Conservation (phyloP, 257 asterid species). For the Jacaranda copaia region DNA sequence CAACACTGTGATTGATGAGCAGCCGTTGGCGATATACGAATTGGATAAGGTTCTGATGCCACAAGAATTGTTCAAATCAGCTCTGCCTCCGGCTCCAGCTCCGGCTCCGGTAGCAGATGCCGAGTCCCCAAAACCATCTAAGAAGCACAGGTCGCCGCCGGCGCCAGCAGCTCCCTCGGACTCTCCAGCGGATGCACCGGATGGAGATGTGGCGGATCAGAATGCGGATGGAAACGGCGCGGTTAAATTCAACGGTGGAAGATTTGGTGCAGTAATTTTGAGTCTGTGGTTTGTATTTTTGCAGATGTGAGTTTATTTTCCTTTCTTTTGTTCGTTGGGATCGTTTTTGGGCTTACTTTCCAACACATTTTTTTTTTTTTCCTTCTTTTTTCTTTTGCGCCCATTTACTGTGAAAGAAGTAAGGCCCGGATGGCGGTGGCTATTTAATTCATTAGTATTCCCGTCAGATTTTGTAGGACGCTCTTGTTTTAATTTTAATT, state of each 20-base stretch:
- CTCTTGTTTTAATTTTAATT: not conserved
- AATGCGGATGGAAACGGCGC: slow-evolving; percentile 19
- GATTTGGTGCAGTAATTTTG: slow-evolving; percentile 28
- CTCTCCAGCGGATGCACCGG: slow-evolving; percentile 42
- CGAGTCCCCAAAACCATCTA: slow-evolving; percentile 32
- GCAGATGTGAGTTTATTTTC: slow-evolving; percentile 29
- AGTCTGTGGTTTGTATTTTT: slow-evolving; percentile 33
- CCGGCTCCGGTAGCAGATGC: slow-evolving; percentile 37
- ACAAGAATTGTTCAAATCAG: slow-evolving; percentile 56
- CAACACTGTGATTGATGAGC: slow-evolving; percentile 54
- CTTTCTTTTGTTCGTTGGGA: not conserved
- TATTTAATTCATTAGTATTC: slow-evolving; percentile 18
- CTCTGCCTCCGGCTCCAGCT: slow-evolving; percentile 45
- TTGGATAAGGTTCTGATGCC: slow-evolving; percentile 70
- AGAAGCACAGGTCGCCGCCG: slow-evolving; percentile 43
- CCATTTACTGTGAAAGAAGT: slow-evolving; percentile 19
- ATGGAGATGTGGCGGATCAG: slow-evolving; percentile 44
- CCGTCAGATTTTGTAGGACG: not conserved
- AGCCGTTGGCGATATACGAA: slow-evolving; percentile 59
- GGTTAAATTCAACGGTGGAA: slow-evolving; percentile 17
- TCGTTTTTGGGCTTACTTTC: not conserved
- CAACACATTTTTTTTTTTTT: not conserved
- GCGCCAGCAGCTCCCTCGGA: slow-evolving; percentile 35
- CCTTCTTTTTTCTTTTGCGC: not conserved
- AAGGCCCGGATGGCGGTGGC: not conserved